phyloP scores from a whole-genome alignment of 2,329 filamentous ascomycete species.

The Parafenestella ontariensis region DNA sequence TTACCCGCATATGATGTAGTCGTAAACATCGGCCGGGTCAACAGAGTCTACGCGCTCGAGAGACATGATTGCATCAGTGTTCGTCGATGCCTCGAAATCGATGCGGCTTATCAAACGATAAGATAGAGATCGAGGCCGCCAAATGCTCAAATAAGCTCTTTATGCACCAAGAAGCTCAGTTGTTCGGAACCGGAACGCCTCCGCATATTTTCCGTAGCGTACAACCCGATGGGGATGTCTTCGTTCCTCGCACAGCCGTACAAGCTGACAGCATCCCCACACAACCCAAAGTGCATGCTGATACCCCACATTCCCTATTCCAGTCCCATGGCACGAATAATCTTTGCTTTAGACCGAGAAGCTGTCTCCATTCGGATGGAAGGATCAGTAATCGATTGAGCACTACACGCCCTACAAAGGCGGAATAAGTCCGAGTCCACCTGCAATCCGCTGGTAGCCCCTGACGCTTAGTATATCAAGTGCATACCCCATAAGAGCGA shows the following conservation, averaged over 20 bases:
- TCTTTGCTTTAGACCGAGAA: not conserved
- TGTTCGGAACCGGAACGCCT: not conserved
- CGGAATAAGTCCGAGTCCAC: not conserved
- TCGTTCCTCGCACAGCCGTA: not conserved
- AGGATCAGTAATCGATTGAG: not conserved
- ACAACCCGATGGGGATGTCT: not conserved
- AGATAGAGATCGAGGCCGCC: too few relatives aligned
- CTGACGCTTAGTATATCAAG: not conserved
- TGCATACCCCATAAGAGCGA: not conserved
- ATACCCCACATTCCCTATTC: not conserved
- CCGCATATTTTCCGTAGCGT: not conserved
- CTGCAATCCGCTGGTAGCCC: not conserved
- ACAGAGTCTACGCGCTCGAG: conserved; percentile 26
- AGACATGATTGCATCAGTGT: conserved; percentile 15
- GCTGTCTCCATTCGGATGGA: not conserved
- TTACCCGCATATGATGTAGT: conserved; percentile 40
- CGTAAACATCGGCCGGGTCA: conserved; percentile 25
- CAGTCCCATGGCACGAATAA: not conserved
- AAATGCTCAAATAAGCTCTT: not conserved
- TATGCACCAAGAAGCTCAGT: not conserved
- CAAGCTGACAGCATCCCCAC: not conserved
- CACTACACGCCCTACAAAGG: not conserved
- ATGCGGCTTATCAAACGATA: too few relatives aligned
- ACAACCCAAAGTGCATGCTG: not conserved
- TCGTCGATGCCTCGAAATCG: too few relatives aligned